phyloP scores from a whole-genome alignment of 2,329 filamentous ascomycete species.

The Trichocomaceae sp. region DNA sequence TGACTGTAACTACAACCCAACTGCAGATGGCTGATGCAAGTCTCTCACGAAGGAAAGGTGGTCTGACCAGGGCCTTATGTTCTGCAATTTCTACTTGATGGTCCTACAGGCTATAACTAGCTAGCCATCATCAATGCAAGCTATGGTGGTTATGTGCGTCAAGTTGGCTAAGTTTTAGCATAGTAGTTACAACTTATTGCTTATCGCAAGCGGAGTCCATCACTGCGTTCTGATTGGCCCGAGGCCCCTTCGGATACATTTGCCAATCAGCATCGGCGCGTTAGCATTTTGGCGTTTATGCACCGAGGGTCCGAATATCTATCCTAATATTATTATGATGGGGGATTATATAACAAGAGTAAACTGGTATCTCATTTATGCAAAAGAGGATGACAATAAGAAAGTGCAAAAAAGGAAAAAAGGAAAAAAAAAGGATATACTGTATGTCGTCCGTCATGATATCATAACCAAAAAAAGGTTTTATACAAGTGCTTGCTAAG shows the following conservation, averaged over 20 bases:
- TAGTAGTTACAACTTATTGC: neutral
- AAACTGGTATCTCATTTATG: constrained; percentile 7
- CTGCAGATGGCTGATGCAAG: no score
- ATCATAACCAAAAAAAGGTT: neutral
- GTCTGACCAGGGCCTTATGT: no score
- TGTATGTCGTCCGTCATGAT: neutral
- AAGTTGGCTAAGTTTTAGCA: no score
- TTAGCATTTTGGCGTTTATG: neutral
- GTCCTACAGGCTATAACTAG: no score
- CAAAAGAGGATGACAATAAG: neutral
- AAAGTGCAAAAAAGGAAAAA: no score
- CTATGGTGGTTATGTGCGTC: no score
- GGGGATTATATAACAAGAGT: neutral
- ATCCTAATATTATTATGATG: no score
- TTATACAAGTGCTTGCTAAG: constrained; percentile 10
- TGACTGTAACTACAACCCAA: no score
- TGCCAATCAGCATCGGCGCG: neutral
- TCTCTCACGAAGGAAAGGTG: no score
- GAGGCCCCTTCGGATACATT: neutral
- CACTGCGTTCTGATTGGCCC: neutral
- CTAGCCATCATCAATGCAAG: no score
- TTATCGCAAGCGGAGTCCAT: neutral
- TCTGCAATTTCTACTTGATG: no score
- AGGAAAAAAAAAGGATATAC: neutral
- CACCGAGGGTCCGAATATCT: neutral